Evolutionary conservation across 2,329 filamentous ascomycete genomes (phyloP), one percentile per base, ranked within the genome.

Genomic region (Penicillium sp.): DNA sequence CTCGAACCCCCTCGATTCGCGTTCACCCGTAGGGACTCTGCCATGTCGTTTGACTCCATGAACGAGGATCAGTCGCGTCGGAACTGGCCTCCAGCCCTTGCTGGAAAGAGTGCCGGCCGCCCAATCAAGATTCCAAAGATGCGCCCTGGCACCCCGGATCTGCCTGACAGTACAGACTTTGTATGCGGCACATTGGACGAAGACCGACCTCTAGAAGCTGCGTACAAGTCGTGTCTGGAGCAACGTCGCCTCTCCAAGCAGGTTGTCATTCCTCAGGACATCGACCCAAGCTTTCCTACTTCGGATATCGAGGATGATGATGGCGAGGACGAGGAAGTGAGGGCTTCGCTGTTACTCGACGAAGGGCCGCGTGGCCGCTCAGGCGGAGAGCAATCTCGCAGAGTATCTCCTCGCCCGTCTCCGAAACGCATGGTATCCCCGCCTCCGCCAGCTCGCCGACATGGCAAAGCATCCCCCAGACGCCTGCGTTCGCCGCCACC

Each of bases 121-220:
- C 72, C 81, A 15, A 81, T 75, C 48, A 81, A 81, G 46, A 72
- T 78, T 21, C 69, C 84, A 51, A 86, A 84, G 65, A 87, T 89
- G 68, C 89, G 89, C 23, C 85, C 87, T 45, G 84, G 85, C 26
- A 91, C 90, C 1, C 91, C 92, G 2, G 92, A 97, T 73, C 83
- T 99, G 11, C 95, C 95, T 1, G 95, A 99, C 76, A 97, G 93
- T 78, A 98, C 95, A 15, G 95, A 99, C 76, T 99, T 99, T 68
- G 95, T 99, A n/a, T 98, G 95, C 72, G 95, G 95, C 62, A 99
- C 95, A 1, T 84, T 99, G 21, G 95, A 99, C 68, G 95, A 99
- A 77, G 95, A 99, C 72, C 89, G 92, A 49, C 92, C 93, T 3
- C 80, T 98, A n/a, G 95, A 99, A 75, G 92, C 93, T 68, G 94